A percentile compares a stretch with the other conserved stretches of the same genome.
Evolutionary conservation across 176 grass and related monocot species (phyloP).

Genomic region (Raddia distichophylla): DNA sequence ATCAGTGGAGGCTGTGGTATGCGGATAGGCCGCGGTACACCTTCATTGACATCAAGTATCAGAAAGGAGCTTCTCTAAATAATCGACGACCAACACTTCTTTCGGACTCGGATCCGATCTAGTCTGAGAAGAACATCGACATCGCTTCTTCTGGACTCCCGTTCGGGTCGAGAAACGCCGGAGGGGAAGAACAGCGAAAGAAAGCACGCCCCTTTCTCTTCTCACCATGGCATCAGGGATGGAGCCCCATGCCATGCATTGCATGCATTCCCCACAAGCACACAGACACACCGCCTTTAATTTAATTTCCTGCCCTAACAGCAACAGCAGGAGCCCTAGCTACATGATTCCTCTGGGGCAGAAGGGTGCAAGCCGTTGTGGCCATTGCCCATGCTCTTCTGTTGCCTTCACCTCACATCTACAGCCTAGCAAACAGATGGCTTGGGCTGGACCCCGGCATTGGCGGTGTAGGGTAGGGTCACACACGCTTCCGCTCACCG

Average conservation of each 20-base stretch:
- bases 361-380: neutral
- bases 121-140: no score
- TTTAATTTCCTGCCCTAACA: conserved; percentile 34
- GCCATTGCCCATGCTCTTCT: conserved; percentile 25
- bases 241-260: conserved; percentile 36
- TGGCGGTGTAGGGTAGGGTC: conserved; percentile 23
- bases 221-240: conserved; percentile 28
- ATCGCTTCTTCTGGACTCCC: no score
- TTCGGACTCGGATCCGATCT: no score
- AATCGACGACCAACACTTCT: no score
- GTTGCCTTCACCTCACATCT: conserved; percentile 31
- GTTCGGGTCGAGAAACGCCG: no score
- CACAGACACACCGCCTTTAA: conserved; percentile 35
- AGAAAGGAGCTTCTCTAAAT: no score
- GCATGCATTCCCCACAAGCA: conserved; percentile 22
- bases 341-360: conserved; percentile 35
- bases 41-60: no score
- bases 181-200: neutral
- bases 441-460: neutral
- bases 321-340: conserved; percentile 12
- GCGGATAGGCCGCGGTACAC: no score
- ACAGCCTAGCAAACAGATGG: conserved; percentile 38
- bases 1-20: no score
- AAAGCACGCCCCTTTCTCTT: conserved; percentile 37
- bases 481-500: conserved; percentile 58